Evolutionary conservation across 2,329 filamentous ascomycete genomes (phyloP), one percentile per base, ranked within the genome.

Genomic region (Phyllosticta paracitricarpa): DNA sequence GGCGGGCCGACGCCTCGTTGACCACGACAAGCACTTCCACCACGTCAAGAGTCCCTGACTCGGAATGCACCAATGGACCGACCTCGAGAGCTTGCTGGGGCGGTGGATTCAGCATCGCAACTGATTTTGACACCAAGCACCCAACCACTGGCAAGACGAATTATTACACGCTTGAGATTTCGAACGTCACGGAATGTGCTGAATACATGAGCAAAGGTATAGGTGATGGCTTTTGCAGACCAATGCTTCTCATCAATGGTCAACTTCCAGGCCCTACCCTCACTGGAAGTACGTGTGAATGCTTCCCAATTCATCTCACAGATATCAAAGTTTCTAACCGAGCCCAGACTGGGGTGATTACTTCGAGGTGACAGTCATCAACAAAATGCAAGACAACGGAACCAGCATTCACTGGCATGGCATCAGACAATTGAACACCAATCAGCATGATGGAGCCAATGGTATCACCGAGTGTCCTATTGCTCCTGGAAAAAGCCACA

Each of bases 201-300:
- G 75, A 33, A 22, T 56, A 56, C 53, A 56, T 56, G 40, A 61
- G 54, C 40, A 61, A 61, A 35, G 58, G 58, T 9, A 61, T 61
- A 6, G 58, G 58, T 24, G 58, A 78, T 35, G 66, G 65, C 22
- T 74, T 69, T 51, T 70, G 62, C 33, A 67, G 35, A 24, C 65
- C 51, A 5, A 69, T 68, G 53, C 61, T 77, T 63, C 77, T 89
- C 63, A 68, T 73, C 58, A 74, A 74, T 30, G 82, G 82, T 8
- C 79, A 83, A 53, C 86, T 83, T 63, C 88, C 88, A 0, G 88
- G 86, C 0, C 88, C 88, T 1, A 77, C 81, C 8, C 82, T 89
- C 56, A 78, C 80, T 64, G 84, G 80, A 60, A 75, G 76, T 77
- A 68, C 64, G 75, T 77, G 51, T 68, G 76, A 1, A 71, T 82